Base-by-base conservation (phyloP, 176 grass and related monocot species). In the Triticum urartu region DNA sequence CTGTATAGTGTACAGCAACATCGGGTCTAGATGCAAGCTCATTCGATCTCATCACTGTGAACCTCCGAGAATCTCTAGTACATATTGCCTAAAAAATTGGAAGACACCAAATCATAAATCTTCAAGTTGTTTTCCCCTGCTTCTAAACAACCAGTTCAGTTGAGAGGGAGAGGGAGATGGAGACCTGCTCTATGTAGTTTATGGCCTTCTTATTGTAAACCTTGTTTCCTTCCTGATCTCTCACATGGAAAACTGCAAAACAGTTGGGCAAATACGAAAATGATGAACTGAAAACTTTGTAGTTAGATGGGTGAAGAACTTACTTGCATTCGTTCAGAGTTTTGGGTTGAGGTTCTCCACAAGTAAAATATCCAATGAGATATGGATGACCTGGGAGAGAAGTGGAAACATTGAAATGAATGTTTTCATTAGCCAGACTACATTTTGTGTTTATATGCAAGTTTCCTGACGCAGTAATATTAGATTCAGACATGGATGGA, bases 211-310 rank as follows among this genome's bases (percentile, higher is more conserved):
- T 79, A 42, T 80, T 80, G 5, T 74, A 73, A 32, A 92, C 87
- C 72, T 92, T 89, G 78, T 81, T 87, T 83, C 87, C 84, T 47
- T 75, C 54, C 59, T 87, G 87, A 87, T 92, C 87, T 89, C 87
- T 89, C 40, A 89, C 87, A 87, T 89, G 91, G 67, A 92, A 92
- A 22, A 92, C 91, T 89, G 84, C 38, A 84, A 77, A 14, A 25
- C 47, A 76, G 14, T 69, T 25, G 62, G 56, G 18, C 1, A 65
- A 65, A 65, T 24, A 65, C 10, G 24, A 9, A 65, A 65, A 65
- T 65, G 62, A 65, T 30, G 6, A 22, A 6, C 30, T 11, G 67
- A 11, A 81, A 60, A 21, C 20, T 21, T 7, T 21, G 20, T n/a
- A 60, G 20, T 60, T n/a, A 21, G 56, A 60, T 21, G 7, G 20